A percentile compares a stretch with the other conserved stretches of the same genome.
These are phyloP conservation scores for Cinchona pubescens DNA, from an alignment of 257 asterid species.

Conservation along the genomic window DNA sequence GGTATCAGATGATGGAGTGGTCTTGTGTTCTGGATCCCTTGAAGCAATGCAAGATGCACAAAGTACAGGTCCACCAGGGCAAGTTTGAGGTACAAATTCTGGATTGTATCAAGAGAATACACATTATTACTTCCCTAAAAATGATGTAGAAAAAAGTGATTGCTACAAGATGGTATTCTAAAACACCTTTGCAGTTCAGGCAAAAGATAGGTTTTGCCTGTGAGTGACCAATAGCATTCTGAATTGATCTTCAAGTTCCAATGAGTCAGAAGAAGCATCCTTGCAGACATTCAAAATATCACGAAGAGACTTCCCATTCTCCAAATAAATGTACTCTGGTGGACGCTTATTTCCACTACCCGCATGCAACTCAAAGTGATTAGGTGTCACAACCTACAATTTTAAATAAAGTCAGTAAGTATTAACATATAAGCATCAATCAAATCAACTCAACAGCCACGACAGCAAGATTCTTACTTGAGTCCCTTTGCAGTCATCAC, in stretches of 20 bases:
- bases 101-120: slow-evolving; percentile 4
- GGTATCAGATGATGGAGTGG: slow-evolving; percentile 34
- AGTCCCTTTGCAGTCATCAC: slow-evolving; percentile 61
- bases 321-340: slow-evolving; percentile 69
- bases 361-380: slow-evolving; percentile 78
- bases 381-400: slow-evolving; percentile 72
- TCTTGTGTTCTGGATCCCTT: slow-evolving; percentile 38
- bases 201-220: slow-evolving; percentile 36
- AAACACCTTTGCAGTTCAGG: slow-evolving; percentile 64
- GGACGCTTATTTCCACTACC: slow-evolving; percentile 74
- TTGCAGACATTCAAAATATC: slow-evolving; percentile 75
- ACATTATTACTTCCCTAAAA: slow-evolving; percentile 2
- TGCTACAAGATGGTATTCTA: neutral
- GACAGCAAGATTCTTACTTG: slow-evolving; percentile 36
- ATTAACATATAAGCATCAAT: slow-evolving; percentile 16
- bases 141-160: neutral
- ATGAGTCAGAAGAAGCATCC: slow-evolving; percentile 41
- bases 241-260: slow-evolving; percentile 57
- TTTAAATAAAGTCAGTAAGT: slow-evolving; percentile 20
- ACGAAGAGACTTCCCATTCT: slow-evolving; percentile 65
- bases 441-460: slow-evolving; percentile 2
- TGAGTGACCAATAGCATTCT: slow-evolving; percentile 49
- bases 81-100: slow-evolving; percentile 52
- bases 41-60: slow-evolving; percentile 48
- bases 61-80: slow-evolving; percentile 43